Evolutionary conservation across 768 basidiomycete species (phyloP).

Genomic region (Suillus sp.): DNA sequence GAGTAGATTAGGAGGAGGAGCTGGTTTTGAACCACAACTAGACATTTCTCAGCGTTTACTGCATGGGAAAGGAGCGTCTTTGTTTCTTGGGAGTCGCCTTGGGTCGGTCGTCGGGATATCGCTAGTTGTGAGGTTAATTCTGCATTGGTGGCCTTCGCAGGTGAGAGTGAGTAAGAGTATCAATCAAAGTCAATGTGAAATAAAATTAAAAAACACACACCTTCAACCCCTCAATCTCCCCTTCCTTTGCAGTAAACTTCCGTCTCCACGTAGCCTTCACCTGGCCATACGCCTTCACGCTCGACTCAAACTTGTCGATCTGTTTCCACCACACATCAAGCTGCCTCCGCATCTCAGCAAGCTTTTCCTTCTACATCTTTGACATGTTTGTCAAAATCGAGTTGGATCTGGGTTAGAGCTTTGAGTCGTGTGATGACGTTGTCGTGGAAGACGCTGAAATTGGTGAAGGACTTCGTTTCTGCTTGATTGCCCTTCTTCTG

Average conservation of each 20-base stretch:
- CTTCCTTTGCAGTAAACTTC: constrained; percentile 79
- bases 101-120: constrained; percentile 57
- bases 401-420: constrained; percentile 78
- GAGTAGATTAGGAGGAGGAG: too few relatives aligned
- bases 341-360: constrained; percentile 81
- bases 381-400: constrained; percentile 81
- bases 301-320: constrained; percentile 88
- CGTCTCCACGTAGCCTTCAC: constrained; percentile 82
- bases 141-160: constrained; percentile 61
- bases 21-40: too few relatives aligned
- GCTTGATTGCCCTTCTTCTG: constrained; percentile 77
- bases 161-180: background rate
- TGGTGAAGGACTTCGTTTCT: constrained; percentile 91
- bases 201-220: constrained; percentile 40
- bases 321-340: constrained; percentile 88
- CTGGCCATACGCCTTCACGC: constrained; percentile 79
- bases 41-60: too few relatives aligned
- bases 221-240: constrained; percentile 88
- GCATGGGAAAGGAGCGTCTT: too few relatives aligned
- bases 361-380: constrained; percentile 77
- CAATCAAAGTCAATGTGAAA: constrained; percentile 2
- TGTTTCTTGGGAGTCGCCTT: constrained; percentile 68
- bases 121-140: constrained; percentile 76
- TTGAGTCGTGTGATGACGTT: constrained; percentile 89
- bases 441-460: constrained; percentile 93